Percentiles rank a stretch among this genome's conserved stretches.
phyloP scores from a whole-genome alignment of 148 eudicot genomes.

The Beta vulgaris region DNA sequence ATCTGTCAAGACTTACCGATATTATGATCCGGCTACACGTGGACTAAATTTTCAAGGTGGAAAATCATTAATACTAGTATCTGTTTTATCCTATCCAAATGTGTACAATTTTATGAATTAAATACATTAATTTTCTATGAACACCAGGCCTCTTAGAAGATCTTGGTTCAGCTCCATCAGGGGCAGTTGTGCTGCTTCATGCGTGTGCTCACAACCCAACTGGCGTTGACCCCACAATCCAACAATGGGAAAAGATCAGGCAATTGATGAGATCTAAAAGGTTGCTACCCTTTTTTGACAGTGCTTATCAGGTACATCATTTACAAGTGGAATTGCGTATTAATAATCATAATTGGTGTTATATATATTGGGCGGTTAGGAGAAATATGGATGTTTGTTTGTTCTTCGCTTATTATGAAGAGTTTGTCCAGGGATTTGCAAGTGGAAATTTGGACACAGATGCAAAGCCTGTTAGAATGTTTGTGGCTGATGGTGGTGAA shows the following conservation, averaged over 20 bases:
- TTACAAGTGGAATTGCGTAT: background rate
- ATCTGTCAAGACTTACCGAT: constrained; percentile 75
- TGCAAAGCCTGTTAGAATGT: constrained; percentile 83
- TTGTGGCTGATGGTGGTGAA: constrained; percentile 94
- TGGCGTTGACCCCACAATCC: constrained; percentile 90
- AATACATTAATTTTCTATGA: background rate
- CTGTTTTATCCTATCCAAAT: background rate
- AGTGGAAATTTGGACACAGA: constrained; percentile 91
- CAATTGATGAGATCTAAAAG: constrained; percentile 74
- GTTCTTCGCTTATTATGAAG: constrained; percentile 1
- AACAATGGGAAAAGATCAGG: constrained; percentile 90
- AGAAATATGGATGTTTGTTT: background rate
- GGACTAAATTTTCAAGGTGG: constrained; percentile 81
- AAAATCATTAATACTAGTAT: background rate
- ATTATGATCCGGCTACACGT: constrained; percentile 88
- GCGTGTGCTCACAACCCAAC: constrained; percentile 99
- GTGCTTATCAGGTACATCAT: constrained; percentile 87
- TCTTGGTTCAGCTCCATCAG: constrained; percentile 88
- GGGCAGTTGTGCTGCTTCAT: constrained; percentile 94
- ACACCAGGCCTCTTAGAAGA: constrained; percentile 78
- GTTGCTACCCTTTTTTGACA: constrained; percentile 87
- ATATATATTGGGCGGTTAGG: background rate
- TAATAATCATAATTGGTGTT: background rate
- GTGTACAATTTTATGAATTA: background rate
- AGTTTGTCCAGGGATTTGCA: constrained; percentile 72